These are phyloP conservation scores for Seiridium cupressi DNA, from an alignment of 2,329 filamentous ascomycete genomes.

Conservation along the genomic window DNA sequence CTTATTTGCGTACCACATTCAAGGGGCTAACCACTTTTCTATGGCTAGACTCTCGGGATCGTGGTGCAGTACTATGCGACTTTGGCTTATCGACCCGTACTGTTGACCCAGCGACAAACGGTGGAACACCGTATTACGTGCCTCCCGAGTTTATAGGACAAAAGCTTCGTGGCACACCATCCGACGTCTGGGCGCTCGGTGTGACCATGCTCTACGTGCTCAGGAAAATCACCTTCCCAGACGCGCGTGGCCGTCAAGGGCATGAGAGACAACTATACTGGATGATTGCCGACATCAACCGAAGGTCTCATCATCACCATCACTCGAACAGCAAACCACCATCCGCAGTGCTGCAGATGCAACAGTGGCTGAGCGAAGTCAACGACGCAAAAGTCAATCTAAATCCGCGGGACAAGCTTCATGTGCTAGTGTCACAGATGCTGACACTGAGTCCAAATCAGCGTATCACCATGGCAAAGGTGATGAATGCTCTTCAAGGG, in stretches of 20 bases:
- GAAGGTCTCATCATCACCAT: slow-evolving; percentile 25
- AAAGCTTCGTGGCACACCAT: slow-evolving; percentile 51
- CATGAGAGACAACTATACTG: slow-evolving; percentile 54
- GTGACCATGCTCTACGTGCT: slow-evolving; percentile 61
- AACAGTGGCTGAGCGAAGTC: slow-evolving; percentile 54
- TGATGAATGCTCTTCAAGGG: slow-evolving; percentile 40
- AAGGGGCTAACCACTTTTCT: too few relatives aligned
- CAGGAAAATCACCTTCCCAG: slow-evolving; percentile 54
- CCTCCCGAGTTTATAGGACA: slow-evolving; percentile 59
- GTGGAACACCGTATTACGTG: slow-evolving; percentile 61
- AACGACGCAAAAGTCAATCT: slow-evolving; percentile 45
- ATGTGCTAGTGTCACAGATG: slow-evolving; percentile 54
- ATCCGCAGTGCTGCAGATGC: slow-evolving; percentile 51
- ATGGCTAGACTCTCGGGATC: slow-evolving; percentile 44
- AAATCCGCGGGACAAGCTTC: slow-evolving; percentile 45
- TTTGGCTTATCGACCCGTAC: slow-evolving; percentile 54
- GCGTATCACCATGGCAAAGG: slow-evolving; percentile 52
- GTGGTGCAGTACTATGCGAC: slow-evolving; percentile 60
- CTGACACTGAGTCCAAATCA: slow-evolving; percentile 48
- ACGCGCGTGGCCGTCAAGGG: slow-evolving; percentile 45
- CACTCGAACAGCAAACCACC: slow-evolving; percentile 16
- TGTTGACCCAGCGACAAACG: slow-evolving; percentile 44
- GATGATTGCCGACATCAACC: slow-evolving; percentile 57
- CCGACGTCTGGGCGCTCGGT: slow-evolving; percentile 60
- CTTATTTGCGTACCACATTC: too few relatives aligned